Percentiles rank a stretch among this genome's conserved stretches.
These are phyloP conservation scores for Cyberlindnera petersonii DNA, from an alignment of 805 yeast genomes.

Conservation along the genomic window DNA sequence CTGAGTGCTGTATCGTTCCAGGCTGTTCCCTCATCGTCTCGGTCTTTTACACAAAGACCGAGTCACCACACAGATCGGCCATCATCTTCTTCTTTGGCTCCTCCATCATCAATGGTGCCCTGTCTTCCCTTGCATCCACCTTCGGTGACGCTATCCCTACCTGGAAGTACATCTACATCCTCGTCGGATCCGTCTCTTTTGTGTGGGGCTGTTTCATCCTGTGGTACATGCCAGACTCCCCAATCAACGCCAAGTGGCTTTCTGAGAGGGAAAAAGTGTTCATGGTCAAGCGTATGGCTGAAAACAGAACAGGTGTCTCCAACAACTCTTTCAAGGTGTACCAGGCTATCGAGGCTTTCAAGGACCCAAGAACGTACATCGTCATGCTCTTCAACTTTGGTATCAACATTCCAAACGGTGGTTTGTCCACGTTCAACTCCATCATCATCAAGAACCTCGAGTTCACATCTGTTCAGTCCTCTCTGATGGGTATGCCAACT, in stretches of 20 bases:
- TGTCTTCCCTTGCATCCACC: conserved; percentile 42
- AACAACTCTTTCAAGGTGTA: conserved; percentile 35
- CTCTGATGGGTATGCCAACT: conserved; percentile 28
- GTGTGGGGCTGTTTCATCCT: conserved; percentile 29
- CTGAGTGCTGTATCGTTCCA: conserved; percentile 39
- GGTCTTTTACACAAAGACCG: conserved; percentile 36
- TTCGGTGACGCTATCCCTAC: conserved; percentile 30
- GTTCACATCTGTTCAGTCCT: conserved; percentile 25
- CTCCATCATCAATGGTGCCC: conserved; percentile 27
- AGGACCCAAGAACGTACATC: conserved; percentile 37
- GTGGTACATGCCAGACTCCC: conserved; percentile 49
- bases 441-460: conserved; percentile 25
- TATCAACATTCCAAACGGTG: conserved; percentile 34
- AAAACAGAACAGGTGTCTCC: conserved; percentile 44
- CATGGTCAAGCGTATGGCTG: conserved; percentile 37
- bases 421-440: conserved; percentile 28
- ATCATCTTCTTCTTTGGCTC: conserved; percentile 40
- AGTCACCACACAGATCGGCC: conserved; percentile 43
- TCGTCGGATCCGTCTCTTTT: conserved; percentile 47
- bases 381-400: conserved; percentile 30
- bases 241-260: conserved; percentile 44
- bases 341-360: conserved; percentile 41
- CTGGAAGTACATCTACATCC: conserved; percentile 51
- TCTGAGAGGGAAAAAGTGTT: conserved; percentile 40
- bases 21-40: conserved; percentile 38